Evolutionary conservation across 2,329 filamentous ascomycete species (phyloP).

Genomic region (Rachicladosporium sp.): DNA sequence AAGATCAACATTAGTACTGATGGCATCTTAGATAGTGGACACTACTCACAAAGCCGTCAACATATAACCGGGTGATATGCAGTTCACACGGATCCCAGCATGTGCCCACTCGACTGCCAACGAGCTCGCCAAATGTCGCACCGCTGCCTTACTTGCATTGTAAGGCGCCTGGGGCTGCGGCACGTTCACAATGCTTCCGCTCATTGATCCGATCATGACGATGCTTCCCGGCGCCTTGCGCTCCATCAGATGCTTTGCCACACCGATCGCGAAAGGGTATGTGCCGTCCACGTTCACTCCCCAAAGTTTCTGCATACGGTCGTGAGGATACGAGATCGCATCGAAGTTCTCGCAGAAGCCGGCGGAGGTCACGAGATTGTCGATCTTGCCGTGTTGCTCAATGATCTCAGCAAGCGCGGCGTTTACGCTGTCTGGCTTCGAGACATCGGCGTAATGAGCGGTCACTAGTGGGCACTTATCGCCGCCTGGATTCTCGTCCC

Average conservation of each 20-base stretch:
- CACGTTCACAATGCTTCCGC: slow-evolving; percentile 83
- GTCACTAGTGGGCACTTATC: slow-evolving; percentile 70
- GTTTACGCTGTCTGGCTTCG: slow-evolving; percentile 66
- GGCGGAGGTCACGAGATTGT: slow-evolving; percentile 88
- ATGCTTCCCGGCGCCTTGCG: slow-evolving; percentile 70
- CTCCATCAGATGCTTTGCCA: slow-evolving; percentile 81
- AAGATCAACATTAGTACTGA: not conserved
- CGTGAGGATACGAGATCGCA: slow-evolving; percentile 78
- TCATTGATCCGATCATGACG: slow-evolving; percentile 95
- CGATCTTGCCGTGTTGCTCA: slow-evolving; percentile 61
- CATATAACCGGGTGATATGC: slow-evolving; percentile 94
- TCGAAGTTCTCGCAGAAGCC: slow-evolving; percentile 95
- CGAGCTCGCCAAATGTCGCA: slow-evolving; percentile 75
- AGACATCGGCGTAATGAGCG: slow-evolving; percentile 81
- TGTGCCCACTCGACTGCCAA: slow-evolving; percentile 90
- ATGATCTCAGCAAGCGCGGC: slow-evolving; percentile 59
- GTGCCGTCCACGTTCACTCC: slow-evolving; percentile 88
- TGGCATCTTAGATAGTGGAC: not conserved
- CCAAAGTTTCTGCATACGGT: slow-evolving; percentile 88
- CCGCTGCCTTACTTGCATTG: slow-evolving; percentile 85
- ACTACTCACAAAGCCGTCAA: slow-evolving; percentile 69
- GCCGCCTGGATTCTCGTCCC: slow-evolving; percentile 64
- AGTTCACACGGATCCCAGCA: slow-evolving; percentile 82
- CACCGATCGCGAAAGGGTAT: slow-evolving; percentile 72
- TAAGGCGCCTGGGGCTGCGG: slow-evolving; percentile 89